Conservation (phyloP, 768 basidiomycete species). For the Dioszegia hungarica region DNA sequence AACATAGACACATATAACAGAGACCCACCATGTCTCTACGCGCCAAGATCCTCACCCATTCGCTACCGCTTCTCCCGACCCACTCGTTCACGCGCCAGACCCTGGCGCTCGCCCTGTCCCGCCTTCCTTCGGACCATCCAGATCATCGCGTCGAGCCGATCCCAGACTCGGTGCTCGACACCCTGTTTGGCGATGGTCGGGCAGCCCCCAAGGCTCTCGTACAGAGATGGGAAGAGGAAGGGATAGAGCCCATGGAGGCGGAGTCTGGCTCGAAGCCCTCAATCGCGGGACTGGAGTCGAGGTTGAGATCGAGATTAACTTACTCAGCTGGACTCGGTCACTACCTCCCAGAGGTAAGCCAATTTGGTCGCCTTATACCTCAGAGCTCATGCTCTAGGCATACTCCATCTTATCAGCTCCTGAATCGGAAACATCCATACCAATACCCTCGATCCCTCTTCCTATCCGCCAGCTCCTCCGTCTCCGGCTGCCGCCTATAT, state of each 20-base stretch:
- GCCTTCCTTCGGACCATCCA: slow-evolving; percentile 13
- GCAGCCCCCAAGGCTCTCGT: slow-evolving; percentile 21
- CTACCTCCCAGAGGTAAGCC: slow-evolving; percentile 36
- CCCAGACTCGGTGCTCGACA: slow-evolving; percentile 23
- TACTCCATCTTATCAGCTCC: slow-evolving; percentile 31
- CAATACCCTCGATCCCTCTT: slow-evolving; percentile 15
- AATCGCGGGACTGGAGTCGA: slow-evolving; percentile 5
- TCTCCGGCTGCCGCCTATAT: slow-evolving; percentile 5
- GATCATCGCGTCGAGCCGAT: slow-evolving; percentile 13
- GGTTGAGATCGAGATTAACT: slow-evolving; percentile 17
- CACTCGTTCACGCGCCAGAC: slow-evolving; percentile 38
- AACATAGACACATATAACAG: too few relatives aligned
- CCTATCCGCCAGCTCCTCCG: slow-evolving; percentile 5
- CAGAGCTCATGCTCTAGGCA: slow-evolving; percentile 14
- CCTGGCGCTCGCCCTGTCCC: slow-evolving; percentile 19
- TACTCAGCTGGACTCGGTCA: slow-evolving; percentile 28
- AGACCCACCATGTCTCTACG: slow-evolving; percentile 33
- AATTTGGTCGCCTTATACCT: not conserved
- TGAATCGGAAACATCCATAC: slow-evolving; percentile 21
- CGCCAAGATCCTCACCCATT: slow-evolving; percentile 20
- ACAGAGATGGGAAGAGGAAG: slow-evolving; percentile 28
- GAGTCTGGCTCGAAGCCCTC: not conserved
- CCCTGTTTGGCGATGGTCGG: slow-evolving; percentile 26
- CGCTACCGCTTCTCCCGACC: slow-evolving; percentile 26
- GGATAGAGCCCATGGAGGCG: slow-evolving; percentile 11